These are phyloP conservation scores for Pinus tabuliformis DNA, from an alignment of 75 land plant genomes.

Conservation along the genomic window DNA sequence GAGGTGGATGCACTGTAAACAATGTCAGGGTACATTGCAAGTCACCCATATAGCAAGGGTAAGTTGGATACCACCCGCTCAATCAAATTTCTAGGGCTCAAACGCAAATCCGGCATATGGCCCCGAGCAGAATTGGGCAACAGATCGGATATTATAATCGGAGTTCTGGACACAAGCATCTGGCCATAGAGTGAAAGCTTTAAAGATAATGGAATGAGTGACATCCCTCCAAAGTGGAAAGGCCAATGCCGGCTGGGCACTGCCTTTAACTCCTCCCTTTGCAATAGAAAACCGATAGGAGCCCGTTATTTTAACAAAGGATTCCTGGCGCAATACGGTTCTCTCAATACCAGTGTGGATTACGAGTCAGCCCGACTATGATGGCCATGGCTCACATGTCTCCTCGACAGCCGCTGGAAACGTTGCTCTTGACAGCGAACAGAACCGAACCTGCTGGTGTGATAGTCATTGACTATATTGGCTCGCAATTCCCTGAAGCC, in stretches of 20 bases:
- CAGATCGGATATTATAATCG: not conserved
- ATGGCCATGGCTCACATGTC: slow-evolving; percentile 40
- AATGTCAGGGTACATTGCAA: not conserved
- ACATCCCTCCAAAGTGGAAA: slow-evolving; percentile 27
- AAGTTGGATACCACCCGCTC: not conserved
- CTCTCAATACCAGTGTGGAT: not conserved
- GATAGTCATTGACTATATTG: not conserved
- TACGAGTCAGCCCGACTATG: slow-evolving; percentile 13
- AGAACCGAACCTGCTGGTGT: too few relatives aligned
- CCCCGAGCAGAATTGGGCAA: not conserved
- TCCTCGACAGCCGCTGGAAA: slow-evolving; percentile 21
- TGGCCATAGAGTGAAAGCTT: slow-evolving; percentile 29
- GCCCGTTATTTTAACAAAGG: not conserved
- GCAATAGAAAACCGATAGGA: slow-evolving; percentile 16
- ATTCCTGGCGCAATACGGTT: slow-evolving; percentile 15
- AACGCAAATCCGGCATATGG: not conserved
- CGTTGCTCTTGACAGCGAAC: too few relatives aligned
- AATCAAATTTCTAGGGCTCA: not conserved
- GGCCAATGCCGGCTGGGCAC: slow-evolving; percentile 17
- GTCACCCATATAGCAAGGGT: not conserved
- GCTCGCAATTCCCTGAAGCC: too few relatives aligned
- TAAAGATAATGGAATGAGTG: slow-evolving; percentile 15
- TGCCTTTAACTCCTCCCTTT: slow-evolving; percentile 8
- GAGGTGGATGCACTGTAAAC: not conserved
- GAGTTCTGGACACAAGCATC: slow-evolving; percentile 9